Evolutionary conservation across 164 flowering plant genomes (phyloP).

Genomic region (Tetrastigma voinierianum): DNA sequence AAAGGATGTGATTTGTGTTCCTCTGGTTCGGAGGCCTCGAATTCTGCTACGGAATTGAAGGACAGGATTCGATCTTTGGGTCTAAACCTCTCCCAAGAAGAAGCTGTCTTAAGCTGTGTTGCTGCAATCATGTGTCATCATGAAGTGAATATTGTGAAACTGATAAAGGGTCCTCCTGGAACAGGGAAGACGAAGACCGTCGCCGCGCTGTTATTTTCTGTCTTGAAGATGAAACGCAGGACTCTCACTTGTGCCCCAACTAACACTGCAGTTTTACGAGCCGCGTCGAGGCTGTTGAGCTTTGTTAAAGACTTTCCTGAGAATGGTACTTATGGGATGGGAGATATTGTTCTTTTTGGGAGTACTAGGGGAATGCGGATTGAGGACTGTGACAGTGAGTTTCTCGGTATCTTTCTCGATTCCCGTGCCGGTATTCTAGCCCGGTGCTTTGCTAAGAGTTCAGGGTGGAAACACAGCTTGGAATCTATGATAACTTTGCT

Average conservation of each 20-base stretch:
- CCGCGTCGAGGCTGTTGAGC: constrained; percentile 28
- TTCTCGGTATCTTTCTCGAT: constrained; percentile 44
- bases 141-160: constrained; percentile 26
- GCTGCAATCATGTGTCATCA: constrained; percentile 24
- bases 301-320: constrained; percentile 15
- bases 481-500: constrained; percentile 36
- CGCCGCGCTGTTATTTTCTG: constrained; percentile 25
- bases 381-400: constrained; percentile 24
- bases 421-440: constrained; percentile 32
- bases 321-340: constrained; percentile 35
- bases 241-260: constrained; percentile 60
- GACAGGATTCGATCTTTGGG: constrained; percentile 6
- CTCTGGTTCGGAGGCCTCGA: too few species aligned
- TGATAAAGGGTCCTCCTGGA: constrained; percentile 70
- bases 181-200: constrained; percentile 61
- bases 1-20: too few species aligned
- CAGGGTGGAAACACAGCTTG: constrained; percentile 43
- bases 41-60: background rate
- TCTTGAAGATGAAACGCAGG: constrained; percentile 35
- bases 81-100: constrained; percentile 38
- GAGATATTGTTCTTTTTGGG: constrained; percentile 59
- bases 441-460: constrained; percentile 27
- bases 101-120: constrained; percentile 36
- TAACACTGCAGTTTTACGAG: constrained; percentile 43
- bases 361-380: constrained; percentile 44